Conservation (phyloP, 2,329 filamentous ascomycete species). For the Trichoderma pleuroti region DNA sequence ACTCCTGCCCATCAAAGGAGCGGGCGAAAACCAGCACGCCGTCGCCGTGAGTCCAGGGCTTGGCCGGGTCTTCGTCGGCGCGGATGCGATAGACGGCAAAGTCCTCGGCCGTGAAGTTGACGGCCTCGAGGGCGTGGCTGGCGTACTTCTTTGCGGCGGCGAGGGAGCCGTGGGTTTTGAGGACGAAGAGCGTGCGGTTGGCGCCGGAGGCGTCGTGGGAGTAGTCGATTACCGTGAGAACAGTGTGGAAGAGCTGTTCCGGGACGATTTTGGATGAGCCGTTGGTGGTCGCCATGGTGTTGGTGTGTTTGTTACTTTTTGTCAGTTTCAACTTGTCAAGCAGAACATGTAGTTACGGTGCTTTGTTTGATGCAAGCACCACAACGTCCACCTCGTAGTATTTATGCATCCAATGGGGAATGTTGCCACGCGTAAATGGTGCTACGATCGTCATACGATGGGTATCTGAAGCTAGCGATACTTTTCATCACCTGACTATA, state of each 20-base stretch:
- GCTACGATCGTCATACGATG: background rate
- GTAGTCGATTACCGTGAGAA: slow-evolving; percentile 34
- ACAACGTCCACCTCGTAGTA: background rate
- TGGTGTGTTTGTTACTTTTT: no score
- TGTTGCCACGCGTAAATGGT: background rate
- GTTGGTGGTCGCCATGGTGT: background rate
- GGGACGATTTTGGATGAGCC: slow-evolving; percentile 17
- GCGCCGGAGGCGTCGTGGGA: slow-evolving; percentile 27
- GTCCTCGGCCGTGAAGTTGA: slow-evolving; percentile 37
- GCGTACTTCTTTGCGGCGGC: slow-evolving; percentile 38
- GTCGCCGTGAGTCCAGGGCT: slow-evolving; percentile 38
- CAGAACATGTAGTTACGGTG: background rate
- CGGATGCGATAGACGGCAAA: slow-evolving; percentile 34
- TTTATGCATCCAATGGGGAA: background rate
- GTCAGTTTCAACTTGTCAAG: background rate
- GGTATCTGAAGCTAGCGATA: background rate
- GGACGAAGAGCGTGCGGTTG: slow-evolving; percentile 33
- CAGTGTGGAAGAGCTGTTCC: slow-evolving; percentile 37
- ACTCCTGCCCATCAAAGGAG: slow-evolving; percentile 35
- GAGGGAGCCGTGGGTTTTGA: slow-evolving; percentile 38
- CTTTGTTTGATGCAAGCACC: background rate
- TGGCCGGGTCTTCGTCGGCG: slow-evolving; percentile 5
- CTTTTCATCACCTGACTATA: background rate
- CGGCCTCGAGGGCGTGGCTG: slow-evolving; percentile 27
- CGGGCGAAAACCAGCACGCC: slow-evolving; percentile 38